Conservation (phyloP, 2,329 filamentous ascomycete genomes). For the Claviceps sorghi region DNA sequence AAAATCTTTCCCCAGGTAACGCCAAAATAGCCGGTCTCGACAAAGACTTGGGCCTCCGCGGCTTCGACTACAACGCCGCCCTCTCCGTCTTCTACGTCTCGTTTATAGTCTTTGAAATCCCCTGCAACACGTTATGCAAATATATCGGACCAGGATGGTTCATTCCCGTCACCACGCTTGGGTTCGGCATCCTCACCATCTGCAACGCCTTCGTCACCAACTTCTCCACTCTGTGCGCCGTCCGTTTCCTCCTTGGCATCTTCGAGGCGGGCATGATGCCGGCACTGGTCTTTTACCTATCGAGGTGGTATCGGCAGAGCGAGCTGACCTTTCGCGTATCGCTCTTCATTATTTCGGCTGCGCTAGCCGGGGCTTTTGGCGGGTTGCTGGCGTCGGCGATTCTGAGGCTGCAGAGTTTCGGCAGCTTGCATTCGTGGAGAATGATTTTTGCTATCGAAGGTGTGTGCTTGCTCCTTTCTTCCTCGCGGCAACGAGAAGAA, state of each 20-base stretch:
- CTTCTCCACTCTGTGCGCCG: slow-evolving; percentile 31
- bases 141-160: slow-evolving; percentile 51
- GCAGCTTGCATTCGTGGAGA: slow-evolving; percentile 42
- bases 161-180: slow-evolving; percentile 40
- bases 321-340: slow-evolving; percentile 50
- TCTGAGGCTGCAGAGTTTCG: slow-evolving; percentile 41
- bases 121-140: slow-evolving; percentile 47
- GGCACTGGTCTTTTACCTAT: slow-evolving; percentile 51
- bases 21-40: slow-evolving; percentile 42
- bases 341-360: slow-evolving; percentile 51
- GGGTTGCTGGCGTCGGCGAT: slow-evolving; percentile 50
- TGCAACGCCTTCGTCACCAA: slow-evolving; percentile 45
- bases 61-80: slow-evolving; percentile 47
- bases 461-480: background rate
- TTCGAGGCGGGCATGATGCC: slow-evolving; percentile 54
- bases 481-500: background rate
- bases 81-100: slow-evolving; percentile 49
- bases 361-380: slow-evolving; percentile 52
- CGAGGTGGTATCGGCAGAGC: slow-evolving; percentile 46
- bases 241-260: slow-evolving; percentile 44
- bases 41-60: slow-evolving; percentile 34
- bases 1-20: slow-evolving; percentile 28
- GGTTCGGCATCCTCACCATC: slow-evolving; percentile 45
- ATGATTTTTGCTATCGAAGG: slow-evolving; percentile 59
- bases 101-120: slow-evolving; percentile 53